Evolutionary conservation across 2,329 filamentous ascomycete genomes (phyloP), one percentile per base, ranked within the genome.

Genomic region (Xylariaceae sp.): DNA sequence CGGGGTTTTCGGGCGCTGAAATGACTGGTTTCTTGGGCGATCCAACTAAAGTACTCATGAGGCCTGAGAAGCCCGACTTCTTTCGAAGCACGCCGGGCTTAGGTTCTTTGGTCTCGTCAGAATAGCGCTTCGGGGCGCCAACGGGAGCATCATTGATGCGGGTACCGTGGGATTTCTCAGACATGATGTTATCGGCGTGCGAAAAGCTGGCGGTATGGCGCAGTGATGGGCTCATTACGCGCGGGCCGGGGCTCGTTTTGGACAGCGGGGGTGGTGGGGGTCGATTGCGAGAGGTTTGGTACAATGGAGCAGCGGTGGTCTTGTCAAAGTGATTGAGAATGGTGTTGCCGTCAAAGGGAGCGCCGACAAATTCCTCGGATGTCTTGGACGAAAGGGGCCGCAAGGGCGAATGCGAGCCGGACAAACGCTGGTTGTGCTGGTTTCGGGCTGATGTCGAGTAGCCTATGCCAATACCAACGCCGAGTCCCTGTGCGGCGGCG

Each of bases 1-100:
- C 89, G 37, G 93, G 93, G 58, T 98, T 97, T 66, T 95, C 90
- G 41, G 93, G 93, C 29, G 89, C 88, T n/a, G 93, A 97, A 57
- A 98, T 98, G 64, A 91, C 81, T 35, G 93, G 89, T 51, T 89
- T 88, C 65, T 90, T 87, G 39, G 87, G 89, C 28, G 89, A 91
- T 51, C 87, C 86, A 44, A 94, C 82, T 46, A 84, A 62, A 62
- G 84, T 91, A 63, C 83, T 91, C 72, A 95, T 83, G 58, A 95
- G 89, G 53, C 83, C 87, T 13, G 87, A 89, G 61, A 95, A 89
- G 44, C 87, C 89, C 38, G 86, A 87, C 71, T 94, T 95, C 71
- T 94, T 94, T 57, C 87, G 79, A 47, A 83, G 65, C 47, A 83
- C 71, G 45, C 68, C 66, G 3, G 73, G 68, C 13, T 81, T 85